phyloP scores from a whole-genome alignment of 345 rosid species.

The Populus nigra region DNA sequence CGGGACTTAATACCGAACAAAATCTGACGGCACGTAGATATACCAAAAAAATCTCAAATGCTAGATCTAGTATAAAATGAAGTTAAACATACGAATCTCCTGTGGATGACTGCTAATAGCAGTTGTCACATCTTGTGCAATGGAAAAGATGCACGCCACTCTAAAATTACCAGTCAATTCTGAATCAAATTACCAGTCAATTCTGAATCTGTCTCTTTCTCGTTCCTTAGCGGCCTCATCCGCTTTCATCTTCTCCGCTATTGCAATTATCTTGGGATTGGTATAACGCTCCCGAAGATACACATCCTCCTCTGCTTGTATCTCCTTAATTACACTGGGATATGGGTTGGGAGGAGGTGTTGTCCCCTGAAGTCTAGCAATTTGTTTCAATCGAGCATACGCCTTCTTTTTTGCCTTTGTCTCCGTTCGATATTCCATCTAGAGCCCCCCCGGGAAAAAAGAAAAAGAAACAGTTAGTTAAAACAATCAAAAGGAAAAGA shows the following conservation, averaged over 20 bases:
- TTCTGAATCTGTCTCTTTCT: conserved; percentile 17
- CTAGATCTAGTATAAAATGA: too few relatives aligned
- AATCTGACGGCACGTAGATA: too few relatives aligned
- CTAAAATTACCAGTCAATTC: conserved; percentile 8
- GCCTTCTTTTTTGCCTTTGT: conserved; percentile 67
- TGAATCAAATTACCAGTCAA: conserved; percentile 5
- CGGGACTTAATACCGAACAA: too few relatives aligned
- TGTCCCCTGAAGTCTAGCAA: conserved; percentile 61
- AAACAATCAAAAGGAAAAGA: not conserved
- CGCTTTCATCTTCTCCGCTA: conserved; percentile 59
- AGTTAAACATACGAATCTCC: too few relatives aligned
- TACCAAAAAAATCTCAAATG: too few relatives aligned
- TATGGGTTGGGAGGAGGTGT: conserved; percentile 77
- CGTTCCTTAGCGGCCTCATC: conserved; percentile 40
- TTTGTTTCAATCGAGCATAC: conserved; percentile 59
- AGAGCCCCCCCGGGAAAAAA: not conserved
- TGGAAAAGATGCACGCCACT: not conserved
- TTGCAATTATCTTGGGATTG: conserved; percentile 44
- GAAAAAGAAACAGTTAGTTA: not conserved
- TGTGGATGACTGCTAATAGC: too few relatives aligned
- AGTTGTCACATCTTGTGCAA: too few relatives aligned
- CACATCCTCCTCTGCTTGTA: conserved; percentile 54
- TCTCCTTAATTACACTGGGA: conserved; percentile 60
- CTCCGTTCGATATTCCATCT: conserved; percentile 78
- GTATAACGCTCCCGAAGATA: conserved; percentile 46